These are phyloP conservation scores for Plantago ovata DNA, from an alignment of 257 asterid genomes.

Conservation along the genomic window DNA sequence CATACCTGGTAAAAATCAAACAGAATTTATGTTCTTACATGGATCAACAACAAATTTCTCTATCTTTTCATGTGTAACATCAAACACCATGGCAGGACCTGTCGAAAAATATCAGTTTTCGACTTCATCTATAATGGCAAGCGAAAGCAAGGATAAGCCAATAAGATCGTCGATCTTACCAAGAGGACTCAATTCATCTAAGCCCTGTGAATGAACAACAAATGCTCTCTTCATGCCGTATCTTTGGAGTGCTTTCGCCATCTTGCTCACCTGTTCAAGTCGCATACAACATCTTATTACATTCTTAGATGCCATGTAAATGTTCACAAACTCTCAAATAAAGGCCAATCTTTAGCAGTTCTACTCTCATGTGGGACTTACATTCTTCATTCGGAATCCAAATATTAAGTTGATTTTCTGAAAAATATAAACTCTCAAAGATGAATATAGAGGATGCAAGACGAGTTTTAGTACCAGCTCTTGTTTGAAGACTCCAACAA, in stretches of 20 bases:
- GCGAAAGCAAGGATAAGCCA: background rate
- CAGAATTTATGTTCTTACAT: conserved; percentile 35
- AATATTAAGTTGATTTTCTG: no score
- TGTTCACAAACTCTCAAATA: no score
- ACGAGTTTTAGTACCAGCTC: conserved; percentile 39
- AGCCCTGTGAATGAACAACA: conserved; percentile 79
- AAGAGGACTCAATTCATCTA: conserved; percentile 89
- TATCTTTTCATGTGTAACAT: conserved; percentile 52
- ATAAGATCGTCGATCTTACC: no score
- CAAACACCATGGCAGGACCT: conserved; percentile 80
- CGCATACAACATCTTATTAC: background rate
- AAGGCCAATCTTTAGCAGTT: no score
- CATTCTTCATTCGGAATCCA: no score
- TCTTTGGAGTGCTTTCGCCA: conserved; percentile 75
- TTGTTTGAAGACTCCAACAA: conserved; percentile 76
- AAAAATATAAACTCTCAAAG: no score
- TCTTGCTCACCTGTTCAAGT: conserved; percentile 51
- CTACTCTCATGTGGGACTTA: no score
- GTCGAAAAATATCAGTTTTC: conserved; percentile 13
- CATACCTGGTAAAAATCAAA: background rate
- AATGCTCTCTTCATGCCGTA: conserved; percentile 78
- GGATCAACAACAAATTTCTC: conserved; percentile 71
- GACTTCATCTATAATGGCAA: background rate
- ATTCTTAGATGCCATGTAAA: background rate
- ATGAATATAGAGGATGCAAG: no score